Base-by-base conservation (phyloP, 108 stramenopile genomes). In the Pseudonitzschia delicatissima region DNA sequence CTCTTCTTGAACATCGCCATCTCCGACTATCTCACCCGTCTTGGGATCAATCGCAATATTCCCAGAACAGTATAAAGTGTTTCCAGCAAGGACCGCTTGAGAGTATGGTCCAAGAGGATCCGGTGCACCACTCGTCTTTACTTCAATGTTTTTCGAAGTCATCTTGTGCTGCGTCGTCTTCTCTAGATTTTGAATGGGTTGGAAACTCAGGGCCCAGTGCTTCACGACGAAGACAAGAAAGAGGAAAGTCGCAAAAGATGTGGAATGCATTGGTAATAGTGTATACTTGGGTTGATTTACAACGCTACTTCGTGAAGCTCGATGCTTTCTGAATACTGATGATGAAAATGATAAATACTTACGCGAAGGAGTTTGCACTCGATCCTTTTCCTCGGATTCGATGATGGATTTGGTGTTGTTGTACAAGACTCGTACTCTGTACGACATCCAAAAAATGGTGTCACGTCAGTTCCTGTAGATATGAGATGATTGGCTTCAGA, bases 41-140 rank as follows among this genome's bases (percentile, higher is more conserved):
- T 44, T 37, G 27, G 80, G 80, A 55, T 76, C 69, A 1, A 85
- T 29, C 1, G 76, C 78, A 33, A 85, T 69, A 20, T 66, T 47
- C n/a, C 84, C 84, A 35, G 78, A 79, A 40, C 78, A 76, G 44
- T 81, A 85, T 3, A 85, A 26, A 12, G 73, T 77, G 15, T 40
- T 52, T 4, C 77, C 79, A 21, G 67, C 72, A 26, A 73, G 37
- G 8, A 71, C 64, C 5, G 84, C 84, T 66, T 85, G 82, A 13
- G 68, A 70, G 55, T 83, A 83, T 29, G 82, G 82, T 20, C 82
- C 82, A 21, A 83, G 64, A 1, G 82, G 78, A 17, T 65, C 72
- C 12, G 82, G 82, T 7, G 82, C 78, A 4, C 59, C 36, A 3
- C 45, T 32, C 20, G 71, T 77, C 58, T 73, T 57, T 34, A 77